Base-by-base conservation (phyloP, 257 asterid genomes). In the Solanum neorickii region DNA sequence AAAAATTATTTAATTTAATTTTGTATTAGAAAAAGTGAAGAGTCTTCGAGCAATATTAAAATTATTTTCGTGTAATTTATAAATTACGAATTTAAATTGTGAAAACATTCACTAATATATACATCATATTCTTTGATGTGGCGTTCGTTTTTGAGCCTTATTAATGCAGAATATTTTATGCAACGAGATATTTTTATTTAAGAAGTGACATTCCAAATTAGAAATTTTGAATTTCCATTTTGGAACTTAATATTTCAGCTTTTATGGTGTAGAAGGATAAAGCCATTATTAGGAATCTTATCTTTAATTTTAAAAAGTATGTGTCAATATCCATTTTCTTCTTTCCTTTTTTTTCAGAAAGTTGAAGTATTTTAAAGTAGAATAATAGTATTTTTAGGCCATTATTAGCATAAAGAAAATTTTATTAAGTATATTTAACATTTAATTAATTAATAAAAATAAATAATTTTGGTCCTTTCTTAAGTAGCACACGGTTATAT, bases 141-240 rank as follows among this genome's bases (percentile, higher is more conserved):
- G 3, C 0, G 11, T 12, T 59, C 5, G 3, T 59, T 12, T 62
- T 0, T 62, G 7, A 62, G 11, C 7, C 2, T 10, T 27, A 3
- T 25, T 14, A 68, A 68, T 7, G 0, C 1, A 0, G 0, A 27
- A 29, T 29, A 0, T 14, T 68, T 68, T 68, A 3, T 68, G 0
- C 0, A 27, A 0, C 11, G 1, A 27, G 7, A 25, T 12, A 1
- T n/a, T 0, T 7, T 35, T 2, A 1, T 6, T 0, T 2, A 13
- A 21, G 21, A 39, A 75, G 23, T 21, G 16, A 5, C 42, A 47
- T 46, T 80, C 84, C 41, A 80, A 47, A 27, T 80, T 80, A 47
- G 84, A 80, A 80, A 80, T 9, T 12, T 10, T 29, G 10, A 44
- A 27, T 80, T 80, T 80, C 84, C 44, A 27, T 80, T 80, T 80